Conservation (phyloP, 768 basidiomycete genomes). For the Lenzites betulinus region DNA sequence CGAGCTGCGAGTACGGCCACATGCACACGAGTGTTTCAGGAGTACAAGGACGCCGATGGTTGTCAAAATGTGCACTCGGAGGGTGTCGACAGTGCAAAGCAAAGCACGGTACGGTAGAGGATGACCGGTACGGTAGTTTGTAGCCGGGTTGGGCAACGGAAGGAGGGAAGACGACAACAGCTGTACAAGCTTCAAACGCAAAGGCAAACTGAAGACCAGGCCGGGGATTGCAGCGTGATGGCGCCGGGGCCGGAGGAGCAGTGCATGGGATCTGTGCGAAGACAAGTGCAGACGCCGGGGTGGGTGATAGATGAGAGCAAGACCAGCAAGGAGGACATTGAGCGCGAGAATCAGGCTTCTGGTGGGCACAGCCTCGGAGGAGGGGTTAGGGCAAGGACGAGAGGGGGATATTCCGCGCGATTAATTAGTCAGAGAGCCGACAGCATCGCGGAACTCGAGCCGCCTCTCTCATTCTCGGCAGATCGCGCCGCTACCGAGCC, state of each 20-base stretch:
- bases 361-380: slow-evolving; percentile 8
- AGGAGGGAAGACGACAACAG: neutral
- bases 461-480: slow-evolving; percentile 15
- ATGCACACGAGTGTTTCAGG: too few relatives aligned
- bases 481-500: slow-evolving; percentile 19
- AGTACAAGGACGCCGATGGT: too few relatives aligned
- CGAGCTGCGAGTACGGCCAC: too few relatives aligned
- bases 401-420: neutral
- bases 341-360: neutral
- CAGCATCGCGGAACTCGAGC: slow-evolving; percentile 19
- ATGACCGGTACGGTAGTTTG: too few relatives aligned
- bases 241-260: neutral
- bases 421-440: slow-evolving; percentile 16
- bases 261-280: neutral
- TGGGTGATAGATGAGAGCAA: neutral
- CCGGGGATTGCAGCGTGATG: neutral
- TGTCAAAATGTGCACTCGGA: too few relatives aligned
- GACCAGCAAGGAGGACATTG: neutral
- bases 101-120: too few relatives aligned
- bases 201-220: neutral
- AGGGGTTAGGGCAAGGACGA: neutral
- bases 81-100: too few relatives aligned
- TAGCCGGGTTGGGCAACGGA: neutral
- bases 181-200: neutral
- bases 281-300: too few relatives aligned